Base-by-base conservation (phyloP, 2,329 filamentous ascomycete species). In the Didymella keratinophila region DNA sequence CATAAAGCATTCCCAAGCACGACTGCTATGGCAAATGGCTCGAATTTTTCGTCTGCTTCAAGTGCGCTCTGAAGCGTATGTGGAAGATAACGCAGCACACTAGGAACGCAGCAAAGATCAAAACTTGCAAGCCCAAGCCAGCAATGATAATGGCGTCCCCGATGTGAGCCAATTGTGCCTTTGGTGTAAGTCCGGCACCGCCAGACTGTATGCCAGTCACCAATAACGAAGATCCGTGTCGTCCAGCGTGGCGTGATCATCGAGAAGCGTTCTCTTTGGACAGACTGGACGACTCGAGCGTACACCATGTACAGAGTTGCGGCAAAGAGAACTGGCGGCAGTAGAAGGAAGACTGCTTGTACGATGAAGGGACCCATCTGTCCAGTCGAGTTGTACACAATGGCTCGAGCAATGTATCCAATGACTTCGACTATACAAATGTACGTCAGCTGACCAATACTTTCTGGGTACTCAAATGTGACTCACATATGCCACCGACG, bases 1-100 rank as follows among this genome's bases (percentile, higher is more conserved):
- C 43, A 63, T 83, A 84, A 25, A 85, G 73, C 1, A 74, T 74
- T 20, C 36, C 36, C n/a, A 39, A 39, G 18, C 36, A 39, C 2
- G 36, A 39, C 9, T 39, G 36, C 36, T 18, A 39, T 11, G 36
- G n/a, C 18, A 20, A 6, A 39, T 20, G 36, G 18, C n/a, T 39
- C 4, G 36, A 39, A 10, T 20, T 7, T 20, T 39, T 39, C 18
- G 32, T 36, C 2, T 36, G 32, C n/a, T 20, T 20, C 8, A 39
- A 39, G 3, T 39, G 36, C 18, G 36, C 36, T 39, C 18, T 39
- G 9, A 39, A 39, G 8, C 36, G 34, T 4, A 37, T 18, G 16
- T 37, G 34, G n/a, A 37, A 37, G 18, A n/a, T n/a, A 10, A 37
- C 4, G 34, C 34, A 37, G 34, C 34, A 37, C 18, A 37, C 34